phyloP scores from a whole-genome alignment of 306 rosid genomes.

The Cicer pinnatifidum region DNA sequence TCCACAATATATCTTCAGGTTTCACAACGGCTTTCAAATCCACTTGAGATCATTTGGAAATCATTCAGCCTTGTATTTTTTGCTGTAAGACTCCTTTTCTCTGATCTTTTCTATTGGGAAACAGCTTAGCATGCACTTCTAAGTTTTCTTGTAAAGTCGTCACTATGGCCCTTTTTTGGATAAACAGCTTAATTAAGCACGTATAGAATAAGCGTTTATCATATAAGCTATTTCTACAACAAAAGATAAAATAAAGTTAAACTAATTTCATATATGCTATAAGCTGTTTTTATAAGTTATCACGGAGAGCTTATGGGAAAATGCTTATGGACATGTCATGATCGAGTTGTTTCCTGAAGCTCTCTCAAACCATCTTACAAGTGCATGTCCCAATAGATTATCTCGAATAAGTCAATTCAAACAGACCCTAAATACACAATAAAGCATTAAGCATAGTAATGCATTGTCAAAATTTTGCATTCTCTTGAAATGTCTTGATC shows the following conservation, averaged over 20 bases:
- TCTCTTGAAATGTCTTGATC: constrained; percentile 1
- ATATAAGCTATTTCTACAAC: no score
- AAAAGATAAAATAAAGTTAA: no score
- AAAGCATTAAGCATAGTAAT: neutral
- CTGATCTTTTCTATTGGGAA: constrained; percentile 18
- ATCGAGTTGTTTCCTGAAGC: no score
- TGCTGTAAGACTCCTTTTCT: constrained; percentile 68
- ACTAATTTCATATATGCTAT: no score
- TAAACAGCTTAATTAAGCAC: no score
- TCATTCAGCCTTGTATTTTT: constrained; percentile 95
- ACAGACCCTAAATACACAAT: neutral
- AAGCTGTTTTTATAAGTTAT: no score
- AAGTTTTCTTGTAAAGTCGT: constrained; percentile 27
- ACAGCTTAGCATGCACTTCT: constrained; percentile 22
- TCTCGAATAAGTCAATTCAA: no score
- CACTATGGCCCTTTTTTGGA: neutral
- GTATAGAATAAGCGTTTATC: no score
- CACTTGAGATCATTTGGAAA: constrained; percentile 86
- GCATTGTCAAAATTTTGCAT: constrained; percentile 38
- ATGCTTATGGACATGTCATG: no score
- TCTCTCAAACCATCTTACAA: no score
- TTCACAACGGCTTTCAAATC: constrained; percentile 76
- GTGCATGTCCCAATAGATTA: no score
- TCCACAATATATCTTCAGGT: constrained; percentile 51
- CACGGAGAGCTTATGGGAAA: no score